Percentiles rank a stretch among this genome's conserved stretches.
phyloP scores from a whole-genome alignment of 2,329 filamentous ascomycete species.

The Thelonectria rubi region DNA sequence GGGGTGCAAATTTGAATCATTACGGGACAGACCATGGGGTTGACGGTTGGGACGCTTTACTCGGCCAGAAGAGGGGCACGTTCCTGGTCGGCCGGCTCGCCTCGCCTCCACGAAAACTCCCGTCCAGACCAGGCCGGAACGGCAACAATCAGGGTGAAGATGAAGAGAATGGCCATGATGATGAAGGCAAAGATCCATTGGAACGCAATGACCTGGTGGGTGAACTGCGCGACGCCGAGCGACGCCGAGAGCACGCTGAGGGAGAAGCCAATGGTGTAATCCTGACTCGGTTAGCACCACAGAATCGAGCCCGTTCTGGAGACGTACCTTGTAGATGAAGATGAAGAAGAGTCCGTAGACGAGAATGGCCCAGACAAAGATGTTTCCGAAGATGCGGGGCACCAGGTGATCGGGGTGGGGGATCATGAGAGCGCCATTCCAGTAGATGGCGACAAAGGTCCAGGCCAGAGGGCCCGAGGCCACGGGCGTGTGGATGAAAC shows the following conservation, averaged over 20 bases:
- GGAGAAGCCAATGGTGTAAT: slow-evolving; percentile 81
- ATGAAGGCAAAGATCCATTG: slow-evolving; percentile 94
- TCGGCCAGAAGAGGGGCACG: slow-evolving; percentile 69
- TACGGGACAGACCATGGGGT: neutral
- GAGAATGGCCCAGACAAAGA: slow-evolving; percentile 87
- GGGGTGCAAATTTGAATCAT: neutral
- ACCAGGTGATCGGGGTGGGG: slow-evolving; percentile 70
- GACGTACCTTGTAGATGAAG: slow-evolving; percentile 70
- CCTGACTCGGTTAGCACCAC: slow-evolving; percentile 49
- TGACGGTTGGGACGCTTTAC: slow-evolving; percentile 36
- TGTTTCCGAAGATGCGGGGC: slow-evolving; percentile 83
- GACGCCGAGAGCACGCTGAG: slow-evolving; percentile 78
- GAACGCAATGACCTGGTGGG: slow-evolving; percentile 75
- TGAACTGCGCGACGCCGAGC: slow-evolving; percentile 81
- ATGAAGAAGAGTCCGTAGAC: slow-evolving; percentile 82
- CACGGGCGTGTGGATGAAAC: slow-evolving; percentile 79
- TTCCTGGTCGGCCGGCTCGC: slow-evolving; percentile 59
- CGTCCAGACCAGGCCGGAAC: slow-evolving; percentile 70
- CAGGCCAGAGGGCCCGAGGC: slow-evolving; percentile 82
- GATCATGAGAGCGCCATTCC: slow-evolving; percentile 88
- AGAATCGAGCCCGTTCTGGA: neutral
- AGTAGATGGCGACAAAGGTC: slow-evolving; percentile 88
- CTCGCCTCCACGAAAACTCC: slow-evolving; percentile 60
- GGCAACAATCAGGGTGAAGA: slow-evolving; percentile 71
- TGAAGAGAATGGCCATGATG: slow-evolving; percentile 79